A percentile compares a stretch with the other conserved stretches of the same genome.
These are phyloP conservation scores for Conoideocrella luteorostrata DNA, from an alignment of 2,329 filamentous ascomycete genomes.

Conservation along the genomic window DNA sequence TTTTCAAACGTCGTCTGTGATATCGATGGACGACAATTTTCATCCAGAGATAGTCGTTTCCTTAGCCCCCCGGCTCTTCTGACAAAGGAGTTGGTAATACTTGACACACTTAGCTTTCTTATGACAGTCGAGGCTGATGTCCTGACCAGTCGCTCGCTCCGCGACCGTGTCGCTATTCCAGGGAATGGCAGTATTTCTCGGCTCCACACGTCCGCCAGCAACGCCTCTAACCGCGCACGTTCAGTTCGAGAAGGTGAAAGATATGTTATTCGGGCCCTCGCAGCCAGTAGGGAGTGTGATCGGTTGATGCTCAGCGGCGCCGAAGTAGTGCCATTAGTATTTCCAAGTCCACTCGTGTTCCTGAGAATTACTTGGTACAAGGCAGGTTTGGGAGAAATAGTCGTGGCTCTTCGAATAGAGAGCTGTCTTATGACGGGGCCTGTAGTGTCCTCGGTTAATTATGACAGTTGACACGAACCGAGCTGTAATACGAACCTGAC, in stretches of 20 bases:
- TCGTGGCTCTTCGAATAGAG: constrained; percentile 74
- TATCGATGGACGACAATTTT: constrained; percentile 1
- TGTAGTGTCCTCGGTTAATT: constrained; percentile 19
- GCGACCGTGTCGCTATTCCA: constrained; percentile 62
- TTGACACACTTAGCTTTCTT: constrained; percentile 78
- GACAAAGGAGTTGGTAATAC: constrained; percentile 69
- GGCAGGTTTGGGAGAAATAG: constrained; percentile 61
- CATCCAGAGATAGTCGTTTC: constrained; percentile 13
- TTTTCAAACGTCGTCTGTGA: neutral
- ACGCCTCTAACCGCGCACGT: constrained; percentile 66
- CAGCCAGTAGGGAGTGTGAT: constrained; percentile 73
- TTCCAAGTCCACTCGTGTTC: constrained; percentile 68
- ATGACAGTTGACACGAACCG: neutral
- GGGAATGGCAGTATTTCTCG: constrained; percentile 74
- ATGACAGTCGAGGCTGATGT: constrained; percentile 82
- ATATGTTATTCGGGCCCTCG: constrained; percentile 58
- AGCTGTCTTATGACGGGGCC: constrained; percentile 59
- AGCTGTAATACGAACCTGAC: constrained; percentile 41
- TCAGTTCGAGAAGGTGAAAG: constrained; percentile 70
- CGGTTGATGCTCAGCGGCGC: constrained; percentile 56
- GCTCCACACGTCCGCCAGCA: constrained; percentile 77
- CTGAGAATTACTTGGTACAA: constrained; percentile 77
- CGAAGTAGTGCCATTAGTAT: constrained; percentile 36
- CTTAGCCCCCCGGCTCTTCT: constrained; percentile 58
- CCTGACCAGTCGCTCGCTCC: constrained; percentile 66